Evolutionary conservation across 805 yeast species (phyloP).

Genomic region (Lachancea nothofagi): DNA sequence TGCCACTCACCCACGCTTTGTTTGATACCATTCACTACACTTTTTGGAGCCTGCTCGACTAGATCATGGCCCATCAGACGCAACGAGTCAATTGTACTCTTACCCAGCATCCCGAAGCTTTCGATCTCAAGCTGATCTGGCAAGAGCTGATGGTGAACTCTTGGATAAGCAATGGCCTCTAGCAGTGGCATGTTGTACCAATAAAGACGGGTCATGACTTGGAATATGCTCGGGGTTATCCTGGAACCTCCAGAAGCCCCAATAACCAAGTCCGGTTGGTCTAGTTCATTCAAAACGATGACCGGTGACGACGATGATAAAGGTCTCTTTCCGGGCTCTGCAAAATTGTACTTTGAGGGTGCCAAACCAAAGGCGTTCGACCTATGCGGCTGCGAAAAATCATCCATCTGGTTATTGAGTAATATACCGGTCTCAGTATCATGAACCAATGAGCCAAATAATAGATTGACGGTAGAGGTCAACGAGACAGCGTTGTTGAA

Average conservation of each 20-base stretch:
- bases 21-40: constrained; percentile 55
- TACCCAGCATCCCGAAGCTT: constrained; percentile 37
- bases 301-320: constrained; percentile 79
- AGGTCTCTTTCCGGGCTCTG: constrained; percentile 75
- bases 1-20: constrained; percentile 41
- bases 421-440: constrained; percentile 80
- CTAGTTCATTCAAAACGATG: constrained; percentile 46
- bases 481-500: constrained; percentile 73
- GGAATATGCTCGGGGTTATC: constrained; percentile 76
- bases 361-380: constrained; percentile 73
- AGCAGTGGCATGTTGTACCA: constrained; percentile 54
- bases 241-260: constrained; percentile 96
- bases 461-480: constrained; percentile 82
- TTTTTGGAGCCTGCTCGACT: constrained; percentile 39
- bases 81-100: constrained; percentile 36
- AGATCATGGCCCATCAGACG: constrained; percentile 46
- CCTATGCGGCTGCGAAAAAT: constrained; percentile 67
- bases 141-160: constrained; percentile 84
- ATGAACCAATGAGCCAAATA: constrained; percentile 78
- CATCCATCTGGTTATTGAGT: constrained; percentile 91
- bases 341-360: constrained; percentile 76
- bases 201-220: constrained; percentile 65
- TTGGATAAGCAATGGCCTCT: constrained; percentile 69
- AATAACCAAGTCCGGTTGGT: constrained; percentile 56
- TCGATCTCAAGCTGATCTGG: constrained; percentile 69